Evolutionary conservation across 352 stramenopile species (phyloP), one percentile per base, ranked within the genome.

Genomic region (Phytophthora ohioensis): DNA sequence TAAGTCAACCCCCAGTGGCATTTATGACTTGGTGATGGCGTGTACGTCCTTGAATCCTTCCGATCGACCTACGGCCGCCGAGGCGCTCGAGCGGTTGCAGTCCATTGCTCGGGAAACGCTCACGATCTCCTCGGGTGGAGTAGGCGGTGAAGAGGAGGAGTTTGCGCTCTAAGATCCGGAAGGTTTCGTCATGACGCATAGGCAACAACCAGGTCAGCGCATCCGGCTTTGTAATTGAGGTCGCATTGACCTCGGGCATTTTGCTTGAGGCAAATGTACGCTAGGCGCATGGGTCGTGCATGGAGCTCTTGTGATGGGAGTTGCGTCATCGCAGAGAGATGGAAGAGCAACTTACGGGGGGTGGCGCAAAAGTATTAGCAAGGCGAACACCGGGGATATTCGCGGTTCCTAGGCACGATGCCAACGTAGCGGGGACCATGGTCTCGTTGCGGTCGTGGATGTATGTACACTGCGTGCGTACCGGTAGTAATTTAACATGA

Each of bases 51-150:
- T 84, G 61, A 67, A 73, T 30, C 67, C 77, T 51, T 56, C 34
- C 0, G 61, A 82, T 7, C 77, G 77, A 8, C 77, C 80, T 2
- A 84, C 75, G 4, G 69, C 77, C 0, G 67, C 64, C 9, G 70
- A 88, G 39, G 67, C 63, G 3, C 57, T 87, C 17, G 63, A 82
- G 51, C 53, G 71, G 15, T 54, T 85, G 34, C 78, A 81, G 57
- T 69, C 57, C 45, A 66, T 76, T 15, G 48, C 57, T 8, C 47
- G 63, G 57, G 58, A 70, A 66, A 76, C 64, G 11, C 56, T 70
- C 30, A 65, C 71, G 43, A 73, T 81, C 38, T 81, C 67, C 11
- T 77, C 68, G 7, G 48, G 48, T 46, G 64, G 60, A 4, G 48
- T 67, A 12, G 7, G 42, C 59, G 66, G 54, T n/a, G 57, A 69